Base-by-base conservation (phyloP, 306 rosid genomes). In the Sesbania bispinosa region DNA sequence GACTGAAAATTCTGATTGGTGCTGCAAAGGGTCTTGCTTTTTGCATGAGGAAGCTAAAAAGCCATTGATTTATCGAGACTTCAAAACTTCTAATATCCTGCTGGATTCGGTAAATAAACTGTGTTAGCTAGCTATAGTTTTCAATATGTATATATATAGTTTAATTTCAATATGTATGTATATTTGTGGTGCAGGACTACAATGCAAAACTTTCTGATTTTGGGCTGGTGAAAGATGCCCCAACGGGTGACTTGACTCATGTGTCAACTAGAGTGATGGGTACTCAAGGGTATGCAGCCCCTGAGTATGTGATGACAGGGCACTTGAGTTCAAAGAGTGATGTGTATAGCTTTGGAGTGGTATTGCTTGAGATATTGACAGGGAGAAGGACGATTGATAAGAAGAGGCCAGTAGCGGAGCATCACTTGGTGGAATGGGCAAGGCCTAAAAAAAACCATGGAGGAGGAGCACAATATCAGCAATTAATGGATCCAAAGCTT, bases 21-120 rank as follows among this genome's bases (percentile, higher is more conserved):
- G 92, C 88, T 33, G 97, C 97, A 10, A 83, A 76, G 68, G 92
- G 92, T 6, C 92, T 90, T 54, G 87, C 92, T 8, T 90, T 75
- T 80, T 90, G 45, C 95, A 90, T 21, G 88, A 88, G 46, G 88
- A 90, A 59, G 73, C 85, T 48, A 67, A 77, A 11, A 88, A 60
- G 59, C 86, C 83, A 15, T 72, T 88, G 4, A 88, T 86, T 7
- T 90, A 72, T 59, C 77, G 92, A 48, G 95, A 88, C 64, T 88
- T 88, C 35, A 90, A 90, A 61, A 77, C 97, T 27, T 85, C 92
- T 2, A 90, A 85, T 47, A 60, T 88, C 41, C 32, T 90, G 3
- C 58, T 88, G 68, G 95, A 90, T 74, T 45, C 14, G 80, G 97
- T 85, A 66, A 43, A 29, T 20, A n/a, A 24, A n/a, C 5, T 14